phyloP scores from a whole-genome alignment of 768 basidiomycete species.

The Suillus clintonianus region DNA sequence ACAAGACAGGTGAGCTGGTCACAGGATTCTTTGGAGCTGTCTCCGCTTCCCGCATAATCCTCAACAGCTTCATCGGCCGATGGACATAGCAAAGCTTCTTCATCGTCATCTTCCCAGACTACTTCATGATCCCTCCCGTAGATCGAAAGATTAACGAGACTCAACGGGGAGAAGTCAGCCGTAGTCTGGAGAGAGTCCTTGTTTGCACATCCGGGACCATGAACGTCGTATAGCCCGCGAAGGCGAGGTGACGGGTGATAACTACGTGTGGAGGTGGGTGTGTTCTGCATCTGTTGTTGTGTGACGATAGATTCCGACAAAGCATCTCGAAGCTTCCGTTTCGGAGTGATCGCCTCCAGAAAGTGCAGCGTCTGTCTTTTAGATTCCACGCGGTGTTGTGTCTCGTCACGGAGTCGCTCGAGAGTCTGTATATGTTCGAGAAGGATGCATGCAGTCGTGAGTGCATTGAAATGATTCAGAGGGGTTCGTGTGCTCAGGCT shows the following conservation, averaged over 20 bases:
- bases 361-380: conserved; percentile 1
- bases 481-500: neutral
- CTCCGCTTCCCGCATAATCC: neutral
- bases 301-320: neutral
- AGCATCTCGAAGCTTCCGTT: neutral
- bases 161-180: conserved; percentile 25
- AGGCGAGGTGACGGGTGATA: conserved; percentile 26
- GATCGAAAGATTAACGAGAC: neutral
- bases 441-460: conserved; percentile 30
- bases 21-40: neutral
- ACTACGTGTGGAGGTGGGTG: conserved; percentile 15
- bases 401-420: conserved; percentile 4
- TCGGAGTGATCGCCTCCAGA: neutral
- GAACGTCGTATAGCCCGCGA: conserved; percentile 32
- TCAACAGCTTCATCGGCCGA: conserved; percentile 25
- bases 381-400: conserved; percentile 1
- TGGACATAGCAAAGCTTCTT: conserved; percentile 21
- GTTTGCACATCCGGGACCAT: conserved; percentile 26
- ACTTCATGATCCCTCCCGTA: conserved; percentile 11
- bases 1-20: conserved; percentile 1
- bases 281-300: conserved; percentile 12
- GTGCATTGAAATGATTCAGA: conserved; percentile 19
- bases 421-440: conserved; percentile 28
- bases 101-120: conserved; percentile 28
- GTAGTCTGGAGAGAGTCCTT: conserved; percentile 23